These are phyloP conservation scores for Alternaria metachromatica DNA, from an alignment of 2,329 filamentous ascomycete species.

Conservation along the genomic window DNA sequence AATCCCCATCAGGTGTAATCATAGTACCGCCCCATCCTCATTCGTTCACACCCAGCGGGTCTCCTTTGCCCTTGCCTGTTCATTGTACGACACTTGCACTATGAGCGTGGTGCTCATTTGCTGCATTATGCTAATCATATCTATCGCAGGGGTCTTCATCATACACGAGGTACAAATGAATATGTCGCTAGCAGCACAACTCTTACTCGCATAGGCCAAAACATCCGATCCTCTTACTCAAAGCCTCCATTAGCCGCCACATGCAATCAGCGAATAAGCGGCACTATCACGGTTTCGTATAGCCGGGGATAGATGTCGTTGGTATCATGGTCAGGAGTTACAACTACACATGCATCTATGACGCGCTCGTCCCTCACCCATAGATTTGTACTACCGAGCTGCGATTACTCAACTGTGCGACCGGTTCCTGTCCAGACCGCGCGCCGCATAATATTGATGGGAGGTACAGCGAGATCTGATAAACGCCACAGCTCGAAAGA, in stretches of 20 bases:
- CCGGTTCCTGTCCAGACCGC: background rate
- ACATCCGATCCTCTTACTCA: slow-evolving; percentile 21
- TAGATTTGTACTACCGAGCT: slow-evolving; percentile 1
- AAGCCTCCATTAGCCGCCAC: slow-evolving; percentile 21
- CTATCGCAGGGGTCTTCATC: slow-evolving; percentile 2
- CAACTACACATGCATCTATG: slow-evolving; percentile 29
- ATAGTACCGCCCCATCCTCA: slow-evolving; percentile 32
- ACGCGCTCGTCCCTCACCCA: slow-evolving; percentile 22
- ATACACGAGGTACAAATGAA: slow-evolving; percentile 16
- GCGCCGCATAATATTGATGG: background rate
- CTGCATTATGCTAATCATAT: slow-evolving; percentile 32
- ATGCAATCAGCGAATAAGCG: slow-evolving; percentile 23
- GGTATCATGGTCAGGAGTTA: slow-evolving; percentile 10
- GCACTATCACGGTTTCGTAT: slow-evolving; percentile 20
- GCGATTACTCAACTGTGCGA: background rate
- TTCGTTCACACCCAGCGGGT: slow-evolving; percentile 29
- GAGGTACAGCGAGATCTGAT: background rate
- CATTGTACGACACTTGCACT: slow-evolving; percentile 32
- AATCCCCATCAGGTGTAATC: slow-evolving; percentile 30
- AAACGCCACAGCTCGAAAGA: background rate
- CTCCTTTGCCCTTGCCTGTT: slow-evolving; percentile 35
- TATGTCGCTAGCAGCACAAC: slow-evolving; percentile 20
- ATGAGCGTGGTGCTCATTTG: slow-evolving; percentile 22
- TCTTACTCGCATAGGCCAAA: slow-evolving; percentile 31
- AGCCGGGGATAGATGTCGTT: slow-evolving; percentile 1